A percentile compares a stretch with the other conserved stretches of the same genome.
Evolutionary conservation across 2,329 filamentous ascomycete genomes (phyloP).

Genomic region (Botryotinia globosa): DNA sequence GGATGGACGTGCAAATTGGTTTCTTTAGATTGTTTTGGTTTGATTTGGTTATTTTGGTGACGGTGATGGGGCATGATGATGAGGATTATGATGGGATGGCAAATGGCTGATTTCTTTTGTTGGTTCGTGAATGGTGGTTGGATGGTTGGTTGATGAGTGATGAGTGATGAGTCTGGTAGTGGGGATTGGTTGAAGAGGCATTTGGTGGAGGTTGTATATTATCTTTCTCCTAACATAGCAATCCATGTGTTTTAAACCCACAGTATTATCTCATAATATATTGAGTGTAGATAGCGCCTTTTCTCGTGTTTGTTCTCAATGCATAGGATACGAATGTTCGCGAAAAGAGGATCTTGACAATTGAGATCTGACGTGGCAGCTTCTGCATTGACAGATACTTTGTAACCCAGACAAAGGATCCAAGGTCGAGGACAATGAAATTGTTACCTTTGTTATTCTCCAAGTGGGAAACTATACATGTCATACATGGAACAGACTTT

Average conservation of each 20-base stretch:
- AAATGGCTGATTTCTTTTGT: neutral
- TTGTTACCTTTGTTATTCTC: neutral
- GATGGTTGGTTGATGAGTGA: neutral
- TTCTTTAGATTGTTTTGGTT: slow-evolving; percentile 9
- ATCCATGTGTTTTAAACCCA: slow-evolving; percentile 15
- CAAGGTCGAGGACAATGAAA: neutral
- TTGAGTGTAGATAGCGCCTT: neutral
- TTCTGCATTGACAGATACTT: neutral
- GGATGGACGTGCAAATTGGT: neutral
- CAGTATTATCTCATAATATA: neutral
- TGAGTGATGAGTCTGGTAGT: neutral
- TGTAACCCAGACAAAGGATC: neutral
- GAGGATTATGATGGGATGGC: neutral
- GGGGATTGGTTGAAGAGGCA: neutral
- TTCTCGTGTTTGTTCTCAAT: neutral
- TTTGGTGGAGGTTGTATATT: slow-evolving; percentile 19
- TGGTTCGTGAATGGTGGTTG: neutral
- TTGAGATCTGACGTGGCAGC: neutral
- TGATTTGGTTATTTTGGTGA: neutral
- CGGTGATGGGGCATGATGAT: neutral
- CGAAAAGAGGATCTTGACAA: neutral
- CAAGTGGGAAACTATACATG: neutral
- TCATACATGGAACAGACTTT: neutral
- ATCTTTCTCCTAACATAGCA: slow-evolving; percentile 18
- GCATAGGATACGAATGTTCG: neutral